Evolutionary conservation across 345 rosid genomes (phyloP).

Genomic region (Gossypium rotundifolium): DNA sequence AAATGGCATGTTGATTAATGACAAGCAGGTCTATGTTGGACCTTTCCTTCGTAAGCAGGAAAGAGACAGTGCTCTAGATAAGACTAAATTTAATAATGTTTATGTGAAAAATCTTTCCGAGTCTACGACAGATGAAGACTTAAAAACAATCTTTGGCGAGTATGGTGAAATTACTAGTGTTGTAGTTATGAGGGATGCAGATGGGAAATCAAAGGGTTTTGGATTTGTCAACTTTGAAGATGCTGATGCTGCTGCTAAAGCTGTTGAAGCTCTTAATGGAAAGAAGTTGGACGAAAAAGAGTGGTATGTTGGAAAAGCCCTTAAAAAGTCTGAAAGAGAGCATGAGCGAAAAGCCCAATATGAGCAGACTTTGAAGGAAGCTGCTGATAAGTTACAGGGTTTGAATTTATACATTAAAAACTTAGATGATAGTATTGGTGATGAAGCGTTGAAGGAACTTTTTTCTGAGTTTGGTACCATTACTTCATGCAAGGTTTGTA

Average conservation of each 20-base stretch:
- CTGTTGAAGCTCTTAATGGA: constrained; percentile 84
- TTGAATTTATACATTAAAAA: constrained; percentile 83
- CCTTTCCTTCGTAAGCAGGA: constrained; percentile 86
- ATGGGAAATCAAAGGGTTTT: constrained; percentile 89
- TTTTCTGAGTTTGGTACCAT: constrained; percentile 74
- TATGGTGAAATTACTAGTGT: constrained; percentile 69
- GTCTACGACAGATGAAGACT: constrained; percentile 57
- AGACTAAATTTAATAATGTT: constrained; percentile 66
- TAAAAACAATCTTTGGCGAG: constrained; percentile 64
- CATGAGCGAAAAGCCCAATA: constrained; percentile 51
- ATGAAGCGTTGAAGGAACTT: constrained; percentile 75
- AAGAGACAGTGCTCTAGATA: constrained; percentile 45
- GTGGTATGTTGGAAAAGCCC: constrained; percentile 95
- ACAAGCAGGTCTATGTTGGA: constrained; percentile 90
- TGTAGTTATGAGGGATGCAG: constrained; percentile 81
- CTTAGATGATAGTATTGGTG: constrained; percentile 75
- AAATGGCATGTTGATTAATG: constrained; percentile 90
- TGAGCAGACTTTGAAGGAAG: constrained; percentile 79
- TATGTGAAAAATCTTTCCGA: constrained; percentile 80
- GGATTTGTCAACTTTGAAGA: constrained; percentile 89
- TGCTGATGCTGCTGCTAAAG: constrained; percentile 68
- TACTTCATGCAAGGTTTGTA: constrained; percentile 81
- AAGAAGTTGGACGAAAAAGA: constrained; percentile 77
- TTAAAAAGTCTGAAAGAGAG: constrained; percentile 86
- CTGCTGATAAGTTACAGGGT: constrained; percentile 79